Evolutionary conservation across 495 filamentous ascomycete genomes (phyloP), one percentile per base, ranked within the genome.

Genomic region (Pyrenula massariospora): DNA sequence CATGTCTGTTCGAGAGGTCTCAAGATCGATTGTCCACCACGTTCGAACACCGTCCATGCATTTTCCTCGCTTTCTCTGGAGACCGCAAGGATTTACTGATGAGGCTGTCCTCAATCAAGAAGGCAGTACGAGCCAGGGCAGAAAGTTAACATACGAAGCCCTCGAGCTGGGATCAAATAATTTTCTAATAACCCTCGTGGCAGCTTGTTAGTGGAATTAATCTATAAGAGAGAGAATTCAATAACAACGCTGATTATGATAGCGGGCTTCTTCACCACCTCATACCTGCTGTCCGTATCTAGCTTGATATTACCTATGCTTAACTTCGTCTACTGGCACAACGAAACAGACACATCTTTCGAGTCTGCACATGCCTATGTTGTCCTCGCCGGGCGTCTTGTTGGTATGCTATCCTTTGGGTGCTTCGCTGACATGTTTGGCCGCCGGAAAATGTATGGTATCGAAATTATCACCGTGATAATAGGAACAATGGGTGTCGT

Each of bases 241-340:
- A 42, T 42, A 15, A 5, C 15, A 42, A 42, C 15, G 31, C 31
- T 42, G 15, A 15, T 15, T 15, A 42, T 15, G 15, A 42, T 15
- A 42, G 74, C 75, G 0, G 81, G 81, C 12, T 84, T 84, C 57
- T 70, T 84, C 51, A 81, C 81, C 3, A 79, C 81, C 59, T 75
- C 77, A 51, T 83, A 82, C 62, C 74, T 76, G 56, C 79, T 86
- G 57, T 25, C 84, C 58, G 74, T 77, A n/a, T 76, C 72, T 53
- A 84, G 83, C 56, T 70, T 79, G 58, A 65, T 81, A 24, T 62
- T 75, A 5, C 78, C 81, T 0, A 76, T 76, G 50, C 59, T 84
- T 12, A 69, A 68, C 3, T 75, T 74, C 59, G 68, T 84, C 31
- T 85, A 84, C 62, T 82, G 77, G 68, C 31, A 5, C 31, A 57